Conservation (phyloP, 768 basidiomycete species). For the Naematelia aurantialba region DNA sequence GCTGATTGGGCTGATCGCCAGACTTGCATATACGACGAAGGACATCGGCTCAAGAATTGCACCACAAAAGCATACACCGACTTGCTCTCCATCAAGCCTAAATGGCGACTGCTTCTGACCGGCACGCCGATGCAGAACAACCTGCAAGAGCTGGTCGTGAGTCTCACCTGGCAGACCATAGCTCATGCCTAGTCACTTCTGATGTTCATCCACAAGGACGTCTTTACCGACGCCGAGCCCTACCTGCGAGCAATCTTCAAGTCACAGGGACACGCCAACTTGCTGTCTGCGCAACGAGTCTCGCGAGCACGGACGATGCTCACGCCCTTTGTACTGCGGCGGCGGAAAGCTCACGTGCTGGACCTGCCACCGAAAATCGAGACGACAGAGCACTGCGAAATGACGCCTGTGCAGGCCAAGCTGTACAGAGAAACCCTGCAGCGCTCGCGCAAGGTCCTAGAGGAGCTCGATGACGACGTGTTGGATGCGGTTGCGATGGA, state of each 20-base stretch:
- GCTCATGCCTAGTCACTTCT: slow-evolving; percentile 71
- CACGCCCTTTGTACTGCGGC: slow-evolving; percentile 96
- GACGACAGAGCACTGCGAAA: slow-evolving; percentile 89
- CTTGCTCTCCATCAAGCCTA: slow-evolving; percentile 74
- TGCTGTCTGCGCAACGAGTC: slow-evolving; percentile 88
- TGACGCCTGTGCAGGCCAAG: slow-evolving; percentile 74
- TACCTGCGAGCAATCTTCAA: slow-evolving; percentile 93
- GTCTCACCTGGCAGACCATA: slow-evolving; percentile 19
- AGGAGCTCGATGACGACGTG: slow-evolving; percentile 39
- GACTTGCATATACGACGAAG: slow-evolving; percentile 95
- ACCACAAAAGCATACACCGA: slow-evolving; percentile 94
- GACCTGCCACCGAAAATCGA: slow-evolving; percentile 88
- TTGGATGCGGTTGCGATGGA: slow-evolving; percentile 48
- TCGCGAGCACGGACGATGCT: slow-evolving; percentile 98
- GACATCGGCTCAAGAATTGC: slow-evolving; percentile 94
- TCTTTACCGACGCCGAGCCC: slow-evolving; percentile 71
- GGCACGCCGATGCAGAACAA: slow-evolving; percentile 82
- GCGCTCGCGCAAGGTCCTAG: slow-evolving; percentile 69
- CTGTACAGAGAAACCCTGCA: slow-evolving; percentile 83
- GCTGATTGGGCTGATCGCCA: slow-evolving; percentile 46
- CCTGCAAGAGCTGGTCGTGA: slow-evolving; percentile 54
- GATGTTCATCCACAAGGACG: slow-evolving; percentile 93
- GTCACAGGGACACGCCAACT: slow-evolving; percentile 75
- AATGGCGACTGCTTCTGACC: slow-evolving; percentile 87
- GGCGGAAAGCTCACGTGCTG: slow-evolving; percentile 90